phyloP scores from a whole-genome alignment of 2,329 filamentous ascomycete genomes.

The Graphiopsis chlorocephala region DNA sequence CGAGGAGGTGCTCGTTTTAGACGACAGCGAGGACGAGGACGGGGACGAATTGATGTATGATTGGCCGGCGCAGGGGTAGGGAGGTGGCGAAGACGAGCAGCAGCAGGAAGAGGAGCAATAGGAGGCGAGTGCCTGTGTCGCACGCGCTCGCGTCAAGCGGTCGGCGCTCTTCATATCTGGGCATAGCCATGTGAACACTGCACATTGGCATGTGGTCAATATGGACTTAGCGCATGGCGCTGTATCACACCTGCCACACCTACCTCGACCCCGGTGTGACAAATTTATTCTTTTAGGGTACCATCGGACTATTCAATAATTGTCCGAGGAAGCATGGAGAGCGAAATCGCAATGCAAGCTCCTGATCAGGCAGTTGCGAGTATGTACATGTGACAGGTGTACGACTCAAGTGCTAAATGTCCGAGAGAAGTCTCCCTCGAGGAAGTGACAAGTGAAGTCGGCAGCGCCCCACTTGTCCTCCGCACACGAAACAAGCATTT shows the following conservation, averaged over 20 bases:
- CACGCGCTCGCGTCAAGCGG: background rate
- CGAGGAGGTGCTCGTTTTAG: slow-evolving; percentile 1
- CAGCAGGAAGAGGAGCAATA: background rate
- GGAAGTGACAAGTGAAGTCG: background rate
- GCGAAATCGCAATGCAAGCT: background rate
- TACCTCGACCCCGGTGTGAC: background rate
- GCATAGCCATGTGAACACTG: background rate
- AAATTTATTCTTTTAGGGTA: background rate
- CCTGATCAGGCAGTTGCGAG: background rate
- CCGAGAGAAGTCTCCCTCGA: background rate
- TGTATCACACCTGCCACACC: background rate
- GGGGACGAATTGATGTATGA: background rate
- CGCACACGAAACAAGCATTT: background rate
- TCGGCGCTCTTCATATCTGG: background rate
- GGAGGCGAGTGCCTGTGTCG: background rate
- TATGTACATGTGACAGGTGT: background rate
- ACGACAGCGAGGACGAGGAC: slow-evolving; percentile 1
- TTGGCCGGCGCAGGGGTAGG: background rate
- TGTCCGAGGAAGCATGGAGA: background rate
- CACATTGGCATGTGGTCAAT: background rate
- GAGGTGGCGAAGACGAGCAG: background rate
- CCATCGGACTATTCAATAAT: background rate
- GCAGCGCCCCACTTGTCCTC: background rate
- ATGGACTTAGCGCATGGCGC: background rate
- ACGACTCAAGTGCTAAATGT: background rate